These are phyloP conservation scores for Trichophaea hybrida DNA, from an alignment of 2,329 filamentous ascomycete genomes.

Conservation along the genomic window DNA sequence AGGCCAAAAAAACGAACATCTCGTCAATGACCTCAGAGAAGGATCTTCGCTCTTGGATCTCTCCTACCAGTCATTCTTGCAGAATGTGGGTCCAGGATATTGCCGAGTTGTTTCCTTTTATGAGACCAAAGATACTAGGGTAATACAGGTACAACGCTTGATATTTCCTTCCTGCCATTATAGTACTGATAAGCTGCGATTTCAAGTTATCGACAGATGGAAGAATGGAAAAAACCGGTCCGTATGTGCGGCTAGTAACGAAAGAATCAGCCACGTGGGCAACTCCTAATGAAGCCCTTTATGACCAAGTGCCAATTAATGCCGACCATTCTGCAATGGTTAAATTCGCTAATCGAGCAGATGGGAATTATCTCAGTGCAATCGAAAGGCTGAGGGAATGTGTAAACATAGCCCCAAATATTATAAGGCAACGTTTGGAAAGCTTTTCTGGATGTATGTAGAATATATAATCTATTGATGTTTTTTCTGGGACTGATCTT, in stretches of 20 bases:
- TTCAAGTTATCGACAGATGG: background rate
- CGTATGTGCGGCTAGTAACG: background rate
- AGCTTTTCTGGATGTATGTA: no score
- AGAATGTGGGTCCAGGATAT: background rate
- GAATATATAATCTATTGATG: no score
- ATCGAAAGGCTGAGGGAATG: background rate
- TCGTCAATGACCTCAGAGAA: background rate
- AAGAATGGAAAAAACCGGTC: background rate
- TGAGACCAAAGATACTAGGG: background rate
- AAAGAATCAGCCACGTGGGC: background rate
- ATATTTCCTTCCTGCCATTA: background rate
- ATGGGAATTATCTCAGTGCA: background rate
- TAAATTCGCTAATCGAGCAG: conserved; percentile 1
- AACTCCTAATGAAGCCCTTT: background rate
- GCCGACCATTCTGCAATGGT: conserved; percentile 10
- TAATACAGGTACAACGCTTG: background rate
- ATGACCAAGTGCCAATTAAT: conserved; percentile 1
- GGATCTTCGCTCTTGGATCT: background rate
- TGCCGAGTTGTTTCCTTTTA: background rate
- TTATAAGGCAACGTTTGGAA: no score
- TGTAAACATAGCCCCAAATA: background rate
- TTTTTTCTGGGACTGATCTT: no score
- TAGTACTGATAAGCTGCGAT: background rate
- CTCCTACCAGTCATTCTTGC: background rate
- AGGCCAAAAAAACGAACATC: background rate